Evolutionary conservation across 2,329 filamentous ascomycete genomes (phyloP), one percentile per base, ranked within the genome.

Genomic region (Laburnicola sp.): DNA sequence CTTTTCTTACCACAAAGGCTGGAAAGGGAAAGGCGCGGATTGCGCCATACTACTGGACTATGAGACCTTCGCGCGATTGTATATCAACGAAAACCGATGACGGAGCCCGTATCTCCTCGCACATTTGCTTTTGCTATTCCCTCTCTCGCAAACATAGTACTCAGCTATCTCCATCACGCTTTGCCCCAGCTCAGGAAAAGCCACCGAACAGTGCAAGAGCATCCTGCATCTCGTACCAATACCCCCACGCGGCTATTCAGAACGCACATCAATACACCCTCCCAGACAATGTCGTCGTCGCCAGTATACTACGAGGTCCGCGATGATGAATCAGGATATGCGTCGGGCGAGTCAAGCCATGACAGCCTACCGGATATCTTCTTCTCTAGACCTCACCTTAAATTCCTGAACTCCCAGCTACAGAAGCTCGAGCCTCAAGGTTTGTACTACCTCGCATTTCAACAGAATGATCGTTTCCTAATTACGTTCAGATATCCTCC

Each of bases 321-420:
- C 48, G 80, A 82, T 57, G 68, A 68, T 45, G 91, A 96, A 75
- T 97, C 93, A 31, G 93, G 93, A 57, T 97, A 97, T 78, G 89
- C 85, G 66, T 88, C 75, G 74, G 87, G 82, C 36, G 79, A 80
- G 45, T 86, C 84, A 30, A 87, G 82, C 62, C 78, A 82, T 37
- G 77, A 79, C 45, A 78, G 78, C 59, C 80, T 93, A 21, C 88
- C 92, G 10, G 84, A 89, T 54, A 82, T 97, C 65, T 85, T 87
- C 74, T 91, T 99, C 78, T 93, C 90, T 60, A 88, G 88, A 72
- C 83, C 87, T 57, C 93, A 99, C 74, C 80, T 97, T 62, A 87
- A 89, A 66, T 93, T 93, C 75, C 82, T 99, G 72, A 99, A 99
- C 80, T 77, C 85, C 58, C 91, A 96, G 75, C 79, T 99, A 63